Evolutionary conservation across 768 basidiomycete genomes (phyloP), one percentile per base, ranked within the genome.

Genomic region (Scleroderma bovista): DNA sequence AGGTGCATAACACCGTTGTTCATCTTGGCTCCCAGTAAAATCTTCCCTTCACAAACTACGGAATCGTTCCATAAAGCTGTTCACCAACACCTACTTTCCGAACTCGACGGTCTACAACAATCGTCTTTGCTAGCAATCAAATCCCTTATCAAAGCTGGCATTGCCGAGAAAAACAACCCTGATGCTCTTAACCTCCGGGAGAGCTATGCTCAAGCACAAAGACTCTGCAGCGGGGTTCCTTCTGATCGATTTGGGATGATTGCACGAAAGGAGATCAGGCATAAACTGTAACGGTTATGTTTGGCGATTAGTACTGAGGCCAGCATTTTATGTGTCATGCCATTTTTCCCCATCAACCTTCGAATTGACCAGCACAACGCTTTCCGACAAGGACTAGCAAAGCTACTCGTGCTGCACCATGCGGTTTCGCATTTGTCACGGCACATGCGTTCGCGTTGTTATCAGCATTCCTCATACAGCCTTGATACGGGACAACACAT

Each of bases 141-240:
- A 62, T 65, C 63, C 15, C 74, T 86, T 20, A 73, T 86, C 34
- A 74, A 71, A 46, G 69, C 72, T 7, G 83, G 78, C 15, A 52
- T 83, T 53, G 69, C 76, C 34, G 84, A 85, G 57, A 81, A 77
- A 63, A 83, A 83, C 41, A 67, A 80, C 47, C 76, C 79, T 3
- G 81, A 87, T 60, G 78, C 77, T 3, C 78, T 79, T 11, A 84
- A 84, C 56, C 69, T 86, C 13, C 73, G 84, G 41, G 84, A 87
- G 65, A 83, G 80, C 47, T 85, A 84, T 59, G 82, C 79, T 11
- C 85, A 87, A 67, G 84, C 83, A 3, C 79, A 77, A 42, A 73
- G 78, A 44, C 77, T 86, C 59, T 77, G 74, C 5, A 83, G 77
- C 48, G 84, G 83, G 1, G 65, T 80, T 36, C 86, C 86, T 10